These are phyloP conservation scores for Beauveria bassiana DNA, from an alignment of 2,329 filamentous ascomycete species.

Conservation along the genomic window DNA sequence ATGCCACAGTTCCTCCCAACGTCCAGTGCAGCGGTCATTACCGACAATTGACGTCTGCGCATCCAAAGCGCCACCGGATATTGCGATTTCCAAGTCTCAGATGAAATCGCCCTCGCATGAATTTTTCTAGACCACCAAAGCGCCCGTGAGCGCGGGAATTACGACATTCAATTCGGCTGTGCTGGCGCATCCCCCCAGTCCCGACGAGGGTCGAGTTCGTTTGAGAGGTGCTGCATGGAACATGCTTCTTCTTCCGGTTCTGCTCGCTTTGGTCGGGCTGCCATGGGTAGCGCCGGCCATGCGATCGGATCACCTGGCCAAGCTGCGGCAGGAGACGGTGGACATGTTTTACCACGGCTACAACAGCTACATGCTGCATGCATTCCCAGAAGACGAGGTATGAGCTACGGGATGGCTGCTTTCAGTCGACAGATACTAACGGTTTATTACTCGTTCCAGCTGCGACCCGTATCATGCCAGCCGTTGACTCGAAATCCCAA, in stretches of 20 bases:
- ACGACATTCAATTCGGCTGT: background rate
- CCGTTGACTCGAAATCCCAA: conserved; percentile 77
- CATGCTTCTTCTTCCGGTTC: conserved; percentile 21
- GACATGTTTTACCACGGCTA: conserved; percentile 96
- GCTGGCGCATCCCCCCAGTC: background rate
- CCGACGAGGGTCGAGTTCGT: background rate
- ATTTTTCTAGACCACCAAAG: background rate
- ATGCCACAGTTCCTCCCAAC: conserved; percentile 1
- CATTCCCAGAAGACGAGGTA: conserved; percentile 91
- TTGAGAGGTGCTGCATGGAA: background rate
- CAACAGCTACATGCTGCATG: conserved; percentile 87
- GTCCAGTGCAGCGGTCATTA: background rate
- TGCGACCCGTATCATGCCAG: conserved; percentile 77
- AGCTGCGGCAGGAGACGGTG: conserved; percentile 52
- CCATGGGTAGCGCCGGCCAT: conserved; percentile 42
- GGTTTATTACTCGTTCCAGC: conserved; percentile 32
- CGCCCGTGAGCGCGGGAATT: conserved; percentile 7
- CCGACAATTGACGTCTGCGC: background rate
- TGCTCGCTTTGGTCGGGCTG: conserved; percentile 25
- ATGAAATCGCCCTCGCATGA: background rate
- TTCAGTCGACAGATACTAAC: conserved; percentile 6
- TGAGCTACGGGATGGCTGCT: background rate
- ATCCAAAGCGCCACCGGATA: background rate
- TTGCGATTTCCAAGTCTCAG: background rate
- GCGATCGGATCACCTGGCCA: conserved; percentile 45